phyloP scores from a whole-genome alignment of 306 rosid genomes.

The Castanopsis chinensis region DNA sequence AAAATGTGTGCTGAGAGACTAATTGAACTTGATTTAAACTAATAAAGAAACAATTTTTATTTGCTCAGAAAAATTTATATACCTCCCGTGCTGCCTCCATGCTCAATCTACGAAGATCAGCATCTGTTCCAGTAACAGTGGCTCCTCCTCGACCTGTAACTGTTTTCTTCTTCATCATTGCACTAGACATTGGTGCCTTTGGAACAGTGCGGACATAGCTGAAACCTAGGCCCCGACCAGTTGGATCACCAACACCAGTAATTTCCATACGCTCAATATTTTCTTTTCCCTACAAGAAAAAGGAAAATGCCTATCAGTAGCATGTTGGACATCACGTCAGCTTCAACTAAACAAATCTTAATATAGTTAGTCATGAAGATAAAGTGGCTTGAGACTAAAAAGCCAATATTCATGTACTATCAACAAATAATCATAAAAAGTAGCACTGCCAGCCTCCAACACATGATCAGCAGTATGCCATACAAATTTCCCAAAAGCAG shows the following conservation, averaged over 20 bases:
- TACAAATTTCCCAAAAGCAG: slow-evolving; percentile 13
- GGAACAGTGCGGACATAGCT: slow-evolving; percentile 87
- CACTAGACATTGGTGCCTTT: slow-evolving; percentile 80
- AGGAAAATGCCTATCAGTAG: not conserved
- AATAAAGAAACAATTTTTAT: not conserved
- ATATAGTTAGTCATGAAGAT: not conserved
- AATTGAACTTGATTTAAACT: slow-evolving; percentile 6
- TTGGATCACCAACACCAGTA: slow-evolving; percentile 97
- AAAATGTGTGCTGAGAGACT: not conserved
- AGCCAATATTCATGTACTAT: not conserved
- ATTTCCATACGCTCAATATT: slow-evolving; percentile 91
- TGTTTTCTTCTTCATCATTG: slow-evolving; percentile 73
- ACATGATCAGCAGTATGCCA: slow-evolving; percentile 13
- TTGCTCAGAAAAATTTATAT: slow-evolving; percentile 4
- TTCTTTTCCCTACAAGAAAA: slow-evolving; percentile 72
- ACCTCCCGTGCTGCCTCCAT: slow-evolving; percentile 99
- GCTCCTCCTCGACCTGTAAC: slow-evolving; percentile 75
- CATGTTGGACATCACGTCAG: not conserved
- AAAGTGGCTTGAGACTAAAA: not conserved
- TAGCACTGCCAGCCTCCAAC: slow-evolving; percentile 3
- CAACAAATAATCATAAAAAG: not conserved
- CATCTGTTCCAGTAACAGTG: slow-evolving; percentile 97
- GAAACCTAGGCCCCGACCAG: slow-evolving; percentile 94
- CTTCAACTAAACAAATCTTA: not conserved
- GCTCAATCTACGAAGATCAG: slow-evolving; percentile 98